phyloP scores from a whole-genome alignment of 2,329 filamentous ascomycete genomes.

The Aspergillus sp. region DNA sequence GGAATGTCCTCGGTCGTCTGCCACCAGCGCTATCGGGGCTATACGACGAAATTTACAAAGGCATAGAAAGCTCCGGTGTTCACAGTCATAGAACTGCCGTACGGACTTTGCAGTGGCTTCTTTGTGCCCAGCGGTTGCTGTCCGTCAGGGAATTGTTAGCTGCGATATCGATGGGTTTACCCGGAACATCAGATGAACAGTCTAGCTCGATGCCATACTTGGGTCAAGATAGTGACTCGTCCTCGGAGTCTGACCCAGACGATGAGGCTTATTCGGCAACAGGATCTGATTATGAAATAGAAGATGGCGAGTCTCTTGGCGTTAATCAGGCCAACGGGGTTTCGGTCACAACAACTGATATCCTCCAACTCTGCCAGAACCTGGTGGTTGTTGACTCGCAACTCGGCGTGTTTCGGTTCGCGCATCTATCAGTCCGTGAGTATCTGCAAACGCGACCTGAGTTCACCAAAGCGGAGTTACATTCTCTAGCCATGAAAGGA shows the following conservation, averaged over 20 bases:
- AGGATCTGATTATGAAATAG: background rate
- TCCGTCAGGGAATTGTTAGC: background rate
- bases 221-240: background rate
- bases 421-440: background rate
- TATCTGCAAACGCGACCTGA: background rate
- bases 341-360: background rate
- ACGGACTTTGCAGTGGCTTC: background rate
- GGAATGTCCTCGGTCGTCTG: background rate
- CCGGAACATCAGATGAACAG: background rate
- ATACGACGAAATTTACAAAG: background rate
- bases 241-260: background rate
- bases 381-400: background rate
- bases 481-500: background rate
- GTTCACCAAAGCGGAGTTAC: background rate
- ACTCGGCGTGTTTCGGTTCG: background rate
- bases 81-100: background rate
- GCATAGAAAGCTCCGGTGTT: background rate
- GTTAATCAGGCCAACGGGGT: background rate
- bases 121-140: background rate
- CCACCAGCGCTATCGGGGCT: background rate
- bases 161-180: background rate
- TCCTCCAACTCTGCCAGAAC: background rate
- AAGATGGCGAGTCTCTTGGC: background rate
- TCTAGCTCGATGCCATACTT: background rate
- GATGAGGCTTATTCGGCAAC: background rate